Base-by-base conservation (phyloP, 2,329 filamentous ascomycete species). In the Pseudogymnoascus sp. region DNA sequence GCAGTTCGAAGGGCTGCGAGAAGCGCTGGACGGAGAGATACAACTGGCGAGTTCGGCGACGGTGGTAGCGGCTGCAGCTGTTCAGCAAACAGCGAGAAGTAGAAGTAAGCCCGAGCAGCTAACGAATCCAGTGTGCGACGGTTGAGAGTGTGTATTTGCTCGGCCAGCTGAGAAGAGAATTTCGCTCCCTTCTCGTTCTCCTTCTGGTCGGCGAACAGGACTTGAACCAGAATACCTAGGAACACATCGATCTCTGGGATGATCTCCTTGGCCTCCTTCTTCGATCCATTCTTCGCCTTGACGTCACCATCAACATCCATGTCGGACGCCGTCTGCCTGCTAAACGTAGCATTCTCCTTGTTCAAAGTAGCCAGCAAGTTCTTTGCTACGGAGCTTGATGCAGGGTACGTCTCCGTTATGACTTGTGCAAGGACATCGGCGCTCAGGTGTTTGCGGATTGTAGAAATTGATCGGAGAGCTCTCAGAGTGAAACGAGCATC, bases 21-120 rank as follows among this genome's bases (percentile, higher is more conserved):
- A 61, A 99, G 84, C 67, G 87, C 88, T 63, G 93, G 91, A 65
- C 95, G 89, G 72, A 96, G 92, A 42, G 88, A 83, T 66, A 97
- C 90, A 68, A 96, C 86, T 3, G 92, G 89, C 5, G 93, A 96
- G 71, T 91, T 88, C 63, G 91, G 89, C 62, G 93, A 97, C 23
- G 93, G 93, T 51, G 95, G 90, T 67, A 93, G 85, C 21, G 93
- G 93, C 66, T 87, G 85, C 66, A 96, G 84, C 76, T 96, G 88
- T 82, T 99, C 95, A 78, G 89, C 91, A 81, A 97, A 97, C 71
- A 97, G 82, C 23, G 91, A 91, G 78, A 91, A 96, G 82, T 99
- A 99, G 78, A 97, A 97, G 83, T 97, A 99, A 67, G 93, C 92
- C 77, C 96, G 96, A 68, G 93, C 92, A 65, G 93, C 90, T 65